A percentile compares a stretch with the other conserved stretches of the same genome.
Evolutionary conservation across 495 filamentous ascomycete species (phyloP).

Genomic region (Sabuloglossum arenarium): DNA sequence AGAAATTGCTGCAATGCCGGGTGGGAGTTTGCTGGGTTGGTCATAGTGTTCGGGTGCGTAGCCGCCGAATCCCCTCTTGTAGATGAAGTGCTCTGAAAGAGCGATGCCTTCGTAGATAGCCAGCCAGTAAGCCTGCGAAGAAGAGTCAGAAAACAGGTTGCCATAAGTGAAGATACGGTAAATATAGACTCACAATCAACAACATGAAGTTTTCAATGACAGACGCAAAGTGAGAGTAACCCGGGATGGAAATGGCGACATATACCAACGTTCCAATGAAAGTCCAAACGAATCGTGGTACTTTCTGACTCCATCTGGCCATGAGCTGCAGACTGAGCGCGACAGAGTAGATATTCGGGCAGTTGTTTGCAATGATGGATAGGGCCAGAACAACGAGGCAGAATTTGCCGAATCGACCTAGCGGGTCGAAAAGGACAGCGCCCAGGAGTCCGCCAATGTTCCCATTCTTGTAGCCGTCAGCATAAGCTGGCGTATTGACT

Average conservation of each 20-base stretch:
- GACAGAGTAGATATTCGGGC: conserved; percentile 77
- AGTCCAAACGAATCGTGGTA: conserved; percentile 65
- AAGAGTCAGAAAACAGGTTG: conserved; percentile 2
- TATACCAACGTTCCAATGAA: conserved; percentile 45
- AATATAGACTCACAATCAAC: conserved; percentile 28
- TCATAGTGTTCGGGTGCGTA: conserved; percentile 43
- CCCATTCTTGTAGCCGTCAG: conserved; percentile 34
- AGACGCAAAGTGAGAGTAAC: conserved; percentile 48
- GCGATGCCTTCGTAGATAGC: conserved; percentile 61
- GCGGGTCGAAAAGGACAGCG: conserved; percentile 39
- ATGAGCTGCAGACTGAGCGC: conserved; percentile 56
- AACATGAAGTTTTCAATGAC: conserved; percentile 66
- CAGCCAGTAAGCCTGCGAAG: conserved; percentile 46
- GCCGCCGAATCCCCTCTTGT: conserved; percentile 40
- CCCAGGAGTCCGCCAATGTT: conserved; percentile 52
- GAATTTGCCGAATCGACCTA: conserved; percentile 64
- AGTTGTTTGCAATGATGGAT: conserved; percentile 68
- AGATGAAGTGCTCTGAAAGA: conserved; percentile 57
- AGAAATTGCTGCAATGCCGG: conserved; percentile 44
- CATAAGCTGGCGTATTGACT: conserved; percentile 31
- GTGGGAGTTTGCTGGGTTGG: conserved; percentile 35
- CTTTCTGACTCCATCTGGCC: conserved; percentile 35
- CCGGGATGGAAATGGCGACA: conserved; percentile 57
- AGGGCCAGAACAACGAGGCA: conserved; percentile 63
- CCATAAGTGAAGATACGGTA: background rate